These are phyloP conservation scores for Spathaspora arborariae DNA, from an alignment of 805 yeast genomes.

Conservation along the genomic window DNA sequence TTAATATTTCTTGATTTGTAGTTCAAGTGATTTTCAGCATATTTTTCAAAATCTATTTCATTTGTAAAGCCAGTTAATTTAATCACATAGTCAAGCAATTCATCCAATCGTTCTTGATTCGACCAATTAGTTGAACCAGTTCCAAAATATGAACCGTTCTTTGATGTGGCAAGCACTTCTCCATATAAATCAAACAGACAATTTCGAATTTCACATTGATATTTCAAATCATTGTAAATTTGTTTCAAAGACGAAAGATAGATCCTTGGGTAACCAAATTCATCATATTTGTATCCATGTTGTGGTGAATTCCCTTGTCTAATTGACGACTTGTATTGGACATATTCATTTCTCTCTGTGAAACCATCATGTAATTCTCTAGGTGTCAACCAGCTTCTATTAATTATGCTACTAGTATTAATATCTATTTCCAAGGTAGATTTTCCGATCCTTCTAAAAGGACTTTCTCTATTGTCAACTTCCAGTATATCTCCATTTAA, in stretches of 20 bases:
- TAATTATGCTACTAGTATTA: conserved; percentile 54
- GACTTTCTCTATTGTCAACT: background rate
- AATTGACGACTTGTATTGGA: conserved; percentile 1
- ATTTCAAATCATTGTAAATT: conserved; percentile 56
- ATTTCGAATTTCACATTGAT: conserved; percentile 37
- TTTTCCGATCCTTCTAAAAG: conserved; percentile 53
- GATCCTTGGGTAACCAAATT: conserved; percentile 16
- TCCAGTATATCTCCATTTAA: conserved; percentile 14
- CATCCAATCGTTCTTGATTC: conserved; percentile 25
- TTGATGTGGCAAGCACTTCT: conserved; percentile 8
- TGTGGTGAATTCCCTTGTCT: conserved; percentile 2
- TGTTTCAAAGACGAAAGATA: conserved; percentile 47
- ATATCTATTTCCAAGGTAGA: conserved; percentile 72
- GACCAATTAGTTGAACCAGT: conserved; percentile 27
- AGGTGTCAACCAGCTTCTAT: conserved; percentile 44
- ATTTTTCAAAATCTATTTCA: conserved; percentile 4
- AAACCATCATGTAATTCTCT: conserved; percentile 51
- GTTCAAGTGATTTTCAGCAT: conserved; percentile 3
- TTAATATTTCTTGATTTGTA: background rate
- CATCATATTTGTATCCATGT: conserved; percentile 10
- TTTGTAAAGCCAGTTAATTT: conserved; percentile 15
- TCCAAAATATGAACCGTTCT: conserved; percentile 13
- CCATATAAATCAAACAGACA: conserved; percentile 2
- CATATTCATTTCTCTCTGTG: conserved; percentile 26
- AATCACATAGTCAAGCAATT: conserved; percentile 26